Evolutionary conservation across 331 rosid species (phyloP).

Genomic region (Saraca asoca): DNA sequence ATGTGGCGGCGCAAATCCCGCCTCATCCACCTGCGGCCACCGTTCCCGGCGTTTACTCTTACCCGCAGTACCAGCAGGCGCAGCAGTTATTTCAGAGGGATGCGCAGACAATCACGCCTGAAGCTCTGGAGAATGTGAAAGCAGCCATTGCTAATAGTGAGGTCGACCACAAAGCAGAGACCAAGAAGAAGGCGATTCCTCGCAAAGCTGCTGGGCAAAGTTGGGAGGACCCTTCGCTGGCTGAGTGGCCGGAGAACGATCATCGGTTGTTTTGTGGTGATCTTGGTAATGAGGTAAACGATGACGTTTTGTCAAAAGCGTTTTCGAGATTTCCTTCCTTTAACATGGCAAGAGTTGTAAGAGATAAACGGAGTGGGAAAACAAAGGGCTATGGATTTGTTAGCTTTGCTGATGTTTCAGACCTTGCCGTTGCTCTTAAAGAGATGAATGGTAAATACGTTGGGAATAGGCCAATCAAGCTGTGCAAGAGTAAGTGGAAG

Average conservation of each 20-base stretch:
- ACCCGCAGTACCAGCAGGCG: constrained; percentile 76
- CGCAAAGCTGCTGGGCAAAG: constrained; percentile 79
- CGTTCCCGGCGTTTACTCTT: constrained; percentile 44
- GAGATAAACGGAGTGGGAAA: constrained; percentile 42
- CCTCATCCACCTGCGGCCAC: constrained; percentile 52
- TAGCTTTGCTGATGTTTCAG: constrained; percentile 41
- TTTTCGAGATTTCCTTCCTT: constrained; percentile 80
- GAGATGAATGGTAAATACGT: constrained; percentile 90
- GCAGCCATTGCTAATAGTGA: constrained; percentile 87
- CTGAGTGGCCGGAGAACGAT: constrained; percentile 92
- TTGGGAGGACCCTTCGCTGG: constrained; percentile 88
- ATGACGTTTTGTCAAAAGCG: constrained; percentile 81
- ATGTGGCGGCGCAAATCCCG: constrained; percentile 39
- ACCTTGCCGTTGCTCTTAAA: constrained; percentile 73
- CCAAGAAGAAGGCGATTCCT: constrained; percentile 78
- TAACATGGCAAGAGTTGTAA: constrained; percentile 71
- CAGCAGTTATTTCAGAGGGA: constrained; percentile 77
- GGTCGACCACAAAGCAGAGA: constrained; percentile 80
- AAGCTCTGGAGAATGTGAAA: constrained; percentile 81
- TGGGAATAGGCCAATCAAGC: constrained; percentile 81
- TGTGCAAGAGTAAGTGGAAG: constrained; percentile 84
- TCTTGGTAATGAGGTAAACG: constrained; percentile 88
- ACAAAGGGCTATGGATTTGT: constrained; percentile 43
- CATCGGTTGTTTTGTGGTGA: constrained; percentile 89
- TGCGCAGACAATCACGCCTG: constrained; percentile 80